Evolutionary conservation across 192 early-diverging fungal genomes (phyloP), one percentile per base, ranked within the genome.

Genomic region (Dimargaris xerosporica): DNA sequence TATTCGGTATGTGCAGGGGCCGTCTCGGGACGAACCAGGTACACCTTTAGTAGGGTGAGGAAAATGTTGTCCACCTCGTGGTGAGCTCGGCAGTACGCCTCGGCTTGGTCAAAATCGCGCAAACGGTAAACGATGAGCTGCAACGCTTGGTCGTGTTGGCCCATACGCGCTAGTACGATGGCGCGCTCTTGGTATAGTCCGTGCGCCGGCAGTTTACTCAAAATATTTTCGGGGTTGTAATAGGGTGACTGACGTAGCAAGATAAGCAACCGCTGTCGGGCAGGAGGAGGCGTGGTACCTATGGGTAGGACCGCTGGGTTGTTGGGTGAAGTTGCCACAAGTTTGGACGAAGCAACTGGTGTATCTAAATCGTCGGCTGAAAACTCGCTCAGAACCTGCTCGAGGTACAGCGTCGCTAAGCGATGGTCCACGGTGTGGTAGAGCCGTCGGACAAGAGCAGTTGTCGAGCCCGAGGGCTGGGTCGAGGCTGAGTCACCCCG

Each of bases 81-180:
- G 69, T 83, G 63, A n/a, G n/a, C n/a, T 67, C 81, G 52, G 73
- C 77, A 70, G 76, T 88, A 75, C 73, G 84, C 63, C 79, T 90
- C 76, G 15, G 74, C 71, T 31, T 69, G 67, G 52, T 54, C 6
- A 23, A 69, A 61, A 19, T 85, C 86, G 21, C 75, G 68, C 28
- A 97, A 73, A 59, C 85, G 85, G 68, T 87, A 87, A 16, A 93
- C 85, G 66, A 89, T 85, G 62, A 94, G 81, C 48, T 76, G 69
- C 28, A 97, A 71, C 5, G 91, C 88, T 62, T 97, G 90, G 56
- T 85, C 85, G 61, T 94, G 91, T 51, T 87, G 83, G 12, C 85
- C 86, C 58, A 96, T 82, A 47, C 87, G 74, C 65, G 87, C 82
- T 7, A 96, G 75, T 12, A 94, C 71, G 34, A 89, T 74, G 0